Percentiles rank a stretch among this genome's conserved stretches.
Evolutionary conservation across 768 basidiomycete species (phyloP).

Genomic region (Amanita rimosa): DNA sequence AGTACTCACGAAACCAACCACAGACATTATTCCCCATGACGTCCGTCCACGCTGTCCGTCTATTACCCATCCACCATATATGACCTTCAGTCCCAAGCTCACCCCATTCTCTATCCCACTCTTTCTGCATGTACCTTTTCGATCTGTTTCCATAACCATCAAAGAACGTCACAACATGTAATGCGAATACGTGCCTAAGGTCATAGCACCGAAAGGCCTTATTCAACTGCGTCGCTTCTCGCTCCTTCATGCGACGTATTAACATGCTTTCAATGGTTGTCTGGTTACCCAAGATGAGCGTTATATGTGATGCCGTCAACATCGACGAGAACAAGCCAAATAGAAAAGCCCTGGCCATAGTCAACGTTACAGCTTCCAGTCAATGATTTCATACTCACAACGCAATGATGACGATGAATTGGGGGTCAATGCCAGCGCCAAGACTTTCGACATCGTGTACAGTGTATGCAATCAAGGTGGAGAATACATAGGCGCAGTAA

Average conservation of each 20-base stretch:
- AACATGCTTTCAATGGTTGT: slow-evolving; percentile 76
- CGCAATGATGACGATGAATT: slow-evolving; percentile 62
- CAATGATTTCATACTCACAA: slow-evolving; percentile 38
- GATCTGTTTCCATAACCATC: slow-evolving; percentile 23
- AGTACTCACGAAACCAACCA: slow-evolving; percentile 73
- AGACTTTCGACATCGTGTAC: slow-evolving; percentile 19
- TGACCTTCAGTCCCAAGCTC: slow-evolving; percentile 63
- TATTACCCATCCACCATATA: slow-evolving; percentile 74
- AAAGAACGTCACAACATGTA: not conserved
- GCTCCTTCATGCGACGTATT: slow-evolving; percentile 47
- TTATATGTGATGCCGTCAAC: slow-evolving; percentile 47
- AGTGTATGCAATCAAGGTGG: slow-evolving; percentile 45
- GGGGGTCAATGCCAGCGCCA: slow-evolving; percentile 38
- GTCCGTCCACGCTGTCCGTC: slow-evolving; percentile 56
- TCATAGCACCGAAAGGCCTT: slow-evolving; percentile 45
- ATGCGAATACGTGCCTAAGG: slow-evolving; percentile 30
- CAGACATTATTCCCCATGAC: slow-evolving; percentile 65
- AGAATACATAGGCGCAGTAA: slow-evolving; percentile 53
- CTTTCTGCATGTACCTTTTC: slow-evolving; percentile 28
- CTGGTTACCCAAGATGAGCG: slow-evolving; percentile 48
- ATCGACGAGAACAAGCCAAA: slow-evolving; percentile 61
- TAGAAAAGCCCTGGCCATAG: slow-evolving; percentile 41
- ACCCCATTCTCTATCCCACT: slow-evolving; percentile 83
- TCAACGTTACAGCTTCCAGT: not conserved
- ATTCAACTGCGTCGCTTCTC: slow-evolving; percentile 41